Conservation (phyloP, 169 alveolate species). For the Sarcocystis neurona region DNA sequence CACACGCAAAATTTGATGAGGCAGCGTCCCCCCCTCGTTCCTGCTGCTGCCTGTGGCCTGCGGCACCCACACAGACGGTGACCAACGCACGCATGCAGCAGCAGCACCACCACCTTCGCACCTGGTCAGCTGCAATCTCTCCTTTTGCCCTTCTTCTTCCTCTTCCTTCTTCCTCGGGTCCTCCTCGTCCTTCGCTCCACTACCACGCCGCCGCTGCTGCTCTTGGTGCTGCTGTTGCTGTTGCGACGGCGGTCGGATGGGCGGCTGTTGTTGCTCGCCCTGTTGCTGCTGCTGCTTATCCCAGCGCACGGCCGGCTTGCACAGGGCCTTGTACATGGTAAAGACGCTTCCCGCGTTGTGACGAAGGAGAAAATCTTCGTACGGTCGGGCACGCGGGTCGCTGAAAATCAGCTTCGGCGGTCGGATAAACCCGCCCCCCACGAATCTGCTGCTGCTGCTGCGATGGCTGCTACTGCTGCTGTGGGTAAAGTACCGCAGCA, state of each 20-base stretch:
- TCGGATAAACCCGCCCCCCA: background rate
- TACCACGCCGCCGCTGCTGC: too few relatives aligned
- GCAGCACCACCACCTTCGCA: background rate
- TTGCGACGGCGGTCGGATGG: too few relatives aligned
- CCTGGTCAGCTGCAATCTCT: background rate
- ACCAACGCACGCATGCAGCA: background rate
- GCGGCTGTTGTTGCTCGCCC: background rate
- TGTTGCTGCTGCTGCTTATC: background rate
- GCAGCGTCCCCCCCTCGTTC: background rate
- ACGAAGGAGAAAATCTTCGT: constrained; percentile 32
- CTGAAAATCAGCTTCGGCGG: constrained; percentile 39
- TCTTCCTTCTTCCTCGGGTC: too few relatives aligned
- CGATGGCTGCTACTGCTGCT: too few relatives aligned
- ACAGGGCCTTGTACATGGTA: constrained; percentile 41
- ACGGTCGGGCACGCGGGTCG: constrained; percentile 29
- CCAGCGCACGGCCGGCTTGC: too few relatives aligned
- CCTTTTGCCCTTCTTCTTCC: too few relatives aligned
- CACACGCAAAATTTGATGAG: background rate
- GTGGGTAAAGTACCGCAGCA: constrained; percentile 11
- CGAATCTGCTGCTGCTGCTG: too few relatives aligned
- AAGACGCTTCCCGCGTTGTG: constrained; percentile 25
- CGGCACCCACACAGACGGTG: background rate
- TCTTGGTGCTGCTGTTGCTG: too few relatives aligned
- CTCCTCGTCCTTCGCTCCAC: too few relatives aligned
- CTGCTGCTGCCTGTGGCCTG: too few relatives aligned